Evolutionary conservation across 2,329 filamentous ascomycete genomes (phyloP).

Genomic region (Lasiodiplodia sp.): DNA sequence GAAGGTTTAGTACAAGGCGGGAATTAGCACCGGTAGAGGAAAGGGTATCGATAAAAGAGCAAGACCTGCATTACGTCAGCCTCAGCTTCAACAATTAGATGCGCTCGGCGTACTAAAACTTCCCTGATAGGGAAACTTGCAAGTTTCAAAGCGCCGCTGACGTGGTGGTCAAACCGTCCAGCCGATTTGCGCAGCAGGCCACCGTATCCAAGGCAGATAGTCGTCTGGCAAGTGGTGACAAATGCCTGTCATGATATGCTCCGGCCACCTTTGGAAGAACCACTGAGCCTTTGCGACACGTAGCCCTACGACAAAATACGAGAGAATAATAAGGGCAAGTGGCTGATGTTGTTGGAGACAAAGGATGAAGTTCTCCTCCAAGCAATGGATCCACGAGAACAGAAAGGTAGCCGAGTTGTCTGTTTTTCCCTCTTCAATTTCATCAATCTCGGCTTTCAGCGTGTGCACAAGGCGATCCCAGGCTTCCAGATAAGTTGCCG

Average conservation of each 20-base stretch:
- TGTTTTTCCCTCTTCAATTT: background rate
- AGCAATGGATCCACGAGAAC: conserved; percentile 24
- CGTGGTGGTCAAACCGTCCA: background rate
- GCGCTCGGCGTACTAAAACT: background rate
- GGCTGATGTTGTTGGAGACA: conserved; percentile 28
- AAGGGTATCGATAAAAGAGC: background rate
- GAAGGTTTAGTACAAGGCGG: no score
- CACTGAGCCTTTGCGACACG: background rate
- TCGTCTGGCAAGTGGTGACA: conserved; percentile 8
- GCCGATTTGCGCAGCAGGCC: conserved; percentile 28
- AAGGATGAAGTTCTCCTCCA: conserved; percentile 16
- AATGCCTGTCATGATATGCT: conserved; percentile 29
- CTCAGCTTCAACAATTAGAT: background rate
- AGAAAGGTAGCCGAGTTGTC: background rate
- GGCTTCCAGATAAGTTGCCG: background rate
- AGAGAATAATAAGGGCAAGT: conserved; percentile 17
- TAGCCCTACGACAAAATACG: conserved; percentile 12
- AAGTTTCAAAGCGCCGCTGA: background rate
- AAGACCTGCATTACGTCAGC: background rate
- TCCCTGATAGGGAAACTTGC: no score
- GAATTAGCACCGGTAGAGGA: background rate
- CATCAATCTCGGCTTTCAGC: background rate
- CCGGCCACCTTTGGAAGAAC: conserved; percentile 27
- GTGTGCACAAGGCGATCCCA: background rate
- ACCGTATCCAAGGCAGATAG: conserved; percentile 28